phyloP scores from a whole-genome alignment of 1,139 yeast species.

The Suhomyces bolitotheri region DNA sequence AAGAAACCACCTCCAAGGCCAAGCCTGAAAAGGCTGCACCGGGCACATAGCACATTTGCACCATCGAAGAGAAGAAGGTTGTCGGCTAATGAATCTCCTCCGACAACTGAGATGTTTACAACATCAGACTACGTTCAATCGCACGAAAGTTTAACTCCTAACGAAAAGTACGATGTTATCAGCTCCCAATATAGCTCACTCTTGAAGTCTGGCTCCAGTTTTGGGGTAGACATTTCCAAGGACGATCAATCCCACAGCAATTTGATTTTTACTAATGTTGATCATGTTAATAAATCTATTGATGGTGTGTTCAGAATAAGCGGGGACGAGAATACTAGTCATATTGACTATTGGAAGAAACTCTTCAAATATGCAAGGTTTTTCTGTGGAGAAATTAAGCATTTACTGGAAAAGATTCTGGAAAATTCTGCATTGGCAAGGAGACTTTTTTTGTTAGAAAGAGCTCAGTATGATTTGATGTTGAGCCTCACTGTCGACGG shows the following conservation, averaged over 20 bases:
- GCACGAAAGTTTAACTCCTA: conserved; percentile 7
- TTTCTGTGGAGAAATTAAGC: conserved; percentile 11
- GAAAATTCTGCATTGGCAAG: conserved; percentile 9
- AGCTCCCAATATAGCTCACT: conserved; percentile 21
- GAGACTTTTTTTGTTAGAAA: conserved; percentile 11
- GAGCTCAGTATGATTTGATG: conserved; percentile 8
- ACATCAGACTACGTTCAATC: too few relatives aligned
- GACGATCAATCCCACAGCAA: conserved; percentile 15
- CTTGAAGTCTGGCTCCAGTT: conserved; percentile 24
- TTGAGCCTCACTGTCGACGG: conserved; percentile 1
- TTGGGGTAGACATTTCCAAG: conserved; percentile 12
- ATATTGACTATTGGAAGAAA: conserved; percentile 6
- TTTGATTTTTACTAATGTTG: conserved; percentile 23
- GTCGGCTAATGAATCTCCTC: too few relatives aligned
- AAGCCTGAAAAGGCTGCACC: neutral
- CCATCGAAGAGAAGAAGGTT: conserved; percentile 3
- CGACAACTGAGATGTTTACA: too few relatives aligned
- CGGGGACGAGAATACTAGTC: neutral
- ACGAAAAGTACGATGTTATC: conserved; percentile 24
- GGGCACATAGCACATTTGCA: neutral
- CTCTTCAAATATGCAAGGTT: conserved; percentile 8
- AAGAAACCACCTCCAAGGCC: neutral
- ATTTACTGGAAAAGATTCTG: conserved; percentile 5
- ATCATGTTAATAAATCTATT: conserved; percentile 21
- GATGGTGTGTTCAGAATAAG: conserved; percentile 21